phyloP scores from a whole-genome alignment of 75 land plant species.

The Pinus taeda region DNA sequence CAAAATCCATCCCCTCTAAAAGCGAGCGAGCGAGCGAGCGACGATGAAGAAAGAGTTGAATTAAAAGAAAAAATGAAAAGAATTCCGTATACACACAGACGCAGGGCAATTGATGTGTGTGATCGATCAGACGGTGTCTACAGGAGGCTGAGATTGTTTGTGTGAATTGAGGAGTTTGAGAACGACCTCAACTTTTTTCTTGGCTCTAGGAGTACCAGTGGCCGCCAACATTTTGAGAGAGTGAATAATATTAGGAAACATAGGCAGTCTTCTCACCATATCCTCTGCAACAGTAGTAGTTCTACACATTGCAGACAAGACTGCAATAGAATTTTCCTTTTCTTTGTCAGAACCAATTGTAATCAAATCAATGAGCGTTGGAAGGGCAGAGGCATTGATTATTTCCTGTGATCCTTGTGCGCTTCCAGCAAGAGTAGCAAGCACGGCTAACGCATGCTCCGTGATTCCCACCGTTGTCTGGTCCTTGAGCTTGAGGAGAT shows the following conservation, averaged over 20 bases:
- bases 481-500: slow-evolving; percentile 39
- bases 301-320: slow-evolving; percentile 54
- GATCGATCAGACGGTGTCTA: slow-evolving; percentile 11
- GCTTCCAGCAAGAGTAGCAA: slow-evolving; percentile 39
- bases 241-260: slow-evolving; percentile 28
- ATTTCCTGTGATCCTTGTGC: slow-evolving; percentile 42
- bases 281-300: slow-evolving; percentile 35
- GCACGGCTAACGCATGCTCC: slow-evolving; percentile 56
- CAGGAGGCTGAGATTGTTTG: no score
- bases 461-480: slow-evolving; percentile 38
- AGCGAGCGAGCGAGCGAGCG: no score
- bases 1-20: no score
- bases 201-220: slow-evolving; percentile 36
- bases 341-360: slow-evolving; percentile 56
- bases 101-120: no score
- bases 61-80: no score
- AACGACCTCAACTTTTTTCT: slow-evolving; percentile 43
- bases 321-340: slow-evolving; percentile 58
- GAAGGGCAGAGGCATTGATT: slow-evolving; percentile 20
- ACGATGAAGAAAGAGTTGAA: no score
- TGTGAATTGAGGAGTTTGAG: slow-evolving; percentile 16
- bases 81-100: no score
- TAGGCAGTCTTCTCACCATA: slow-evolving; percentile 24
- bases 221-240: slow-evolving; percentile 35
- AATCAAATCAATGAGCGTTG: slow-evolving; percentile 51